Percentiles rank a stretch among this genome's conserved stretches.
phyloP scores from a whole-genome alignment of 2,329 filamentous ascomycete species.

The Chalaropsis thielavioides region DNA sequence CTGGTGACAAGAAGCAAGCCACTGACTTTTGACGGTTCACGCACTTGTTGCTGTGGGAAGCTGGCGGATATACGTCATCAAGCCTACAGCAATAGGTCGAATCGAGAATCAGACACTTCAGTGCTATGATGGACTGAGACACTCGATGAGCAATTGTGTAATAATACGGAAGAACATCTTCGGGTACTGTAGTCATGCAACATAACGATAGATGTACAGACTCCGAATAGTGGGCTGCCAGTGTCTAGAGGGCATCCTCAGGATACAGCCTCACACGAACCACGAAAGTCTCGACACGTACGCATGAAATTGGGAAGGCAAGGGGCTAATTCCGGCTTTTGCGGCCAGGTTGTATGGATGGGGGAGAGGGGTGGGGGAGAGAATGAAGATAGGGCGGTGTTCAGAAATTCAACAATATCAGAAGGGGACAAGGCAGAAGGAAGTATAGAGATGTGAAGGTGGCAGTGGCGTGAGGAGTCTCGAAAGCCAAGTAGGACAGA shows the following conservation, averaged over 20 bases:
- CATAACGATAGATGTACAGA: neutral
- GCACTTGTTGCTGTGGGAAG: neutral
- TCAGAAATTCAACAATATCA: neutral
- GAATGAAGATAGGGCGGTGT: neutral
- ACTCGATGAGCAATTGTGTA: neutral
- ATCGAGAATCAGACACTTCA: neutral
- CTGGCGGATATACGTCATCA: conserved; percentile 2
- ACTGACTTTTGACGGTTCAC: neutral
- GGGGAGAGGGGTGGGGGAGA: neutral
- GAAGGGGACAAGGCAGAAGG: neutral
- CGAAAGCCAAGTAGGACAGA: neutral
- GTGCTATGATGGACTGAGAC: conserved; percentile 1
- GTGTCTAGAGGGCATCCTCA: neutral
- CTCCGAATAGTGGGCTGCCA: neutral
- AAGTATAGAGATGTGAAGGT: neutral
- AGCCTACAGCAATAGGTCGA: neutral
- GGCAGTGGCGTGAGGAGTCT: neutral
- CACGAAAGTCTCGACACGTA: neutral
- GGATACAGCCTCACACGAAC: neutral
- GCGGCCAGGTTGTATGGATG: neutral
- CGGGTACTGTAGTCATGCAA: conserved; percentile 1
- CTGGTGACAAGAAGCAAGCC: neutral
- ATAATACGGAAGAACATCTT: neutral
- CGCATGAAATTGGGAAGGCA: neutral
- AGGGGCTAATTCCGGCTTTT: neutral